Base-by-base conservation (phyloP, 192 early-diverging fungal species). In the Backusella macrospora region DNA sequence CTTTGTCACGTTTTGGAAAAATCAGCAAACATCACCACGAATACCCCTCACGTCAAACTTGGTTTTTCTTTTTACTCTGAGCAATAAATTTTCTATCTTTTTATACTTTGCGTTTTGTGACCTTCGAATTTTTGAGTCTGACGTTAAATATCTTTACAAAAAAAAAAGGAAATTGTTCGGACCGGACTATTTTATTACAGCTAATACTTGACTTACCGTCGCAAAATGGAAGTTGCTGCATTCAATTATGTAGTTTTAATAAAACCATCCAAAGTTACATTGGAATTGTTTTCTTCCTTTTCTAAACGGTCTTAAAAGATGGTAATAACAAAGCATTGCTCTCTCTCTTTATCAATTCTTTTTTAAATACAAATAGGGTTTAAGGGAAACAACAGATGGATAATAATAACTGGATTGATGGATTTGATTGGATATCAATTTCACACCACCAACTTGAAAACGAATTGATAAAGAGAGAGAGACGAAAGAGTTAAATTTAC, bases 241-340 rank as follows among this genome's bases (percentile, higher is more conserved):
- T 59, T 59, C 52, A 59, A 34, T 34, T 1, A 59, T 59, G 52
- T 59, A 26, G 52, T 59, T 59, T 59, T 26, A 59, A 59, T 59
- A 59, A 59, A 59, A 59, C 16, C 52, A 59, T 59, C 21, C 52
- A 4, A 26, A 18, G 21, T 59, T 59, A 59, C 26, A 26, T 59
- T 34, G 29, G 29, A 34, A 34, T 34, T 59, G 52, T 59, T 66
- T 66, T 66, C 65, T 66, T 66, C 65, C 65, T 66, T 66, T 66
- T 66, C 39, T 66, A 66, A 66, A 66, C 65, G 65, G 65, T 66
- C 21, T 40, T 66, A 43, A 66, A 66, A 66, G 65, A 66, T 66
- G 65, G 65, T 66, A 66, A 66, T 66, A 66, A 40, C 37, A 40
- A 8, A 9, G 26, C 52, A 21, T 8, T 34, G 29, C 29, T 34